Percentiles rank a stretch among this genome's conserved stretches.
phyloP scores from a whole-genome alignment of 805 yeast genomes.

The Zygotorulaspora danielsina region DNA sequence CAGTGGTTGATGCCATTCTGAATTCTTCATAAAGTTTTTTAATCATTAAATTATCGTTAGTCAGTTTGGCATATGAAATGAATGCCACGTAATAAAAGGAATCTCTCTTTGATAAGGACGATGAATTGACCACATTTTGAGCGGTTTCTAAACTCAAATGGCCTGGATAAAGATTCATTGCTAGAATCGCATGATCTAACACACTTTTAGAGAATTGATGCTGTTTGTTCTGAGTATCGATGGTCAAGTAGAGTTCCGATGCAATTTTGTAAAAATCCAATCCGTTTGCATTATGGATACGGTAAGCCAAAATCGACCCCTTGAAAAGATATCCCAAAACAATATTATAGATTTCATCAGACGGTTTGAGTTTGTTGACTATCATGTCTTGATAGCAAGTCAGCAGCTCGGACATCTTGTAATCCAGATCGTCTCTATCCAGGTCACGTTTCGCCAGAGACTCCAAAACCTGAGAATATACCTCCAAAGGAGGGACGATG shows the following conservation, averaged over 20 bases:
- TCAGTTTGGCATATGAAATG: slow-evolving; percentile 39
- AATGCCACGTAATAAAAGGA: slow-evolving; percentile 39
- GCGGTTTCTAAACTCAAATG: slow-evolving; percentile 35
- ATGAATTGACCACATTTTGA: slow-evolving; percentile 28
- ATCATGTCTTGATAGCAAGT: slow-evolving; percentile 67
- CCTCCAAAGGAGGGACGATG: slow-evolving; percentile 46
- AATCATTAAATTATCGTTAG: slow-evolving; percentile 39
- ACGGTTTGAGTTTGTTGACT: slow-evolving; percentile 51
- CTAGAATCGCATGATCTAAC: slow-evolving; percentile 43
- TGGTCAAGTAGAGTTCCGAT: slow-evolving; percentile 43
- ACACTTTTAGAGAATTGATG: slow-evolving; percentile 43
- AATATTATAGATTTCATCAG: slow-evolving; percentile 48
- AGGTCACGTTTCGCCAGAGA: slow-evolving; percentile 51
- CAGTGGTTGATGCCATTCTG: slow-evolving; percentile 21
- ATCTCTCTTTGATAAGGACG: slow-evolving; percentile 28
- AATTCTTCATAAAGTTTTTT: slow-evolving; percentile 40
- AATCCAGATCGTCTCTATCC: slow-evolving; percentile 52
- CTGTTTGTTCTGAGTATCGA: slow-evolving; percentile 39
- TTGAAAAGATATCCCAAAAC: slow-evolving; percentile 48
- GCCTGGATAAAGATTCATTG: slow-evolving; percentile 42
- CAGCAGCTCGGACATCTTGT: slow-evolving; percentile 55
- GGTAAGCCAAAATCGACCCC: slow-evolving; percentile 44
- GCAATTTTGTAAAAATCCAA: slow-evolving; percentile 48
- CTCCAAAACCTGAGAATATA: slow-evolving; percentile 51
- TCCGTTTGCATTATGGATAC: slow-evolving; percentile 39